phyloP scores from a whole-genome alignment of 2,329 filamentous ascomycete genomes.

The Camptophora hylomeconis region DNA sequence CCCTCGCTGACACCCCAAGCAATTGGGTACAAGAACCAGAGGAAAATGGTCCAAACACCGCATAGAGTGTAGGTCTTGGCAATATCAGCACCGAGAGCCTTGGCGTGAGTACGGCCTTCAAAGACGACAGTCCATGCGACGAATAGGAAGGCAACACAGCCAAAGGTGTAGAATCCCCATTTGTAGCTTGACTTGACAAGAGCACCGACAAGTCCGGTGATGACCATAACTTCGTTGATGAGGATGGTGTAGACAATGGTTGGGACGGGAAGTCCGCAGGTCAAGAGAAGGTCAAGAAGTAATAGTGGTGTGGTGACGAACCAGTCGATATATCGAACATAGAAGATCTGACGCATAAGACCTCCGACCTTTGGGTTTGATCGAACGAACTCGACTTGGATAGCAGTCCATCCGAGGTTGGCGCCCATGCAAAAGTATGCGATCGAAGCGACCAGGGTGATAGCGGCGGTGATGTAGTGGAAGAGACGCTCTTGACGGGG shows the following conservation, averaged over 20 bases:
- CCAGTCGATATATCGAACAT: conserved; percentile 55
- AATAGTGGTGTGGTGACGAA: conserved; percentile 51
- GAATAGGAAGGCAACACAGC: conserved; percentile 41
- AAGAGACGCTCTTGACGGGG: conserved; percentile 12
- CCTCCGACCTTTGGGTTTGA: conserved; percentile 33
- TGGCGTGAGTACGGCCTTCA: conserved; percentile 45
- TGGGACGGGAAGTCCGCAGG: conserved; percentile 51
- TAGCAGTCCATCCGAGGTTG: conserved; percentile 50
- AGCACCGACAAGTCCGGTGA: conserved; percentile 54
- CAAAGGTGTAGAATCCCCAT: conserved; percentile 45
- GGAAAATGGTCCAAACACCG: conserved; percentile 44
- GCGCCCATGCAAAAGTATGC: conserved; percentile 57
- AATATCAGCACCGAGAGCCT: conserved; percentile 40
- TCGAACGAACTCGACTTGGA: conserved; percentile 46
- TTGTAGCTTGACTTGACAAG: conserved; percentile 51
- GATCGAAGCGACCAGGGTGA: conserved; percentile 29
- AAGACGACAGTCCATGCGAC: conserved; percentile 47
- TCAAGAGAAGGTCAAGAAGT: conserved; percentile 49
- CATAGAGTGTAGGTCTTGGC: conserved; percentile 40
- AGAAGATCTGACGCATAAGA: conserved; percentile 50
- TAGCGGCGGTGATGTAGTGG: conserved; percentile 16
- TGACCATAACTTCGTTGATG: conserved; percentile 53
- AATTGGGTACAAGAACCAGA: conserved; percentile 55
- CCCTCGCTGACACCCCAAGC: conserved; percentile 52
- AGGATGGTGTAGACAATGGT: conserved; percentile 50